A percentile compares a stretch with the other conserved stretches of the same genome.
Evolutionary conservation across 129 eudicot species (phyloP).

Genomic region (carrot (Daucus carota)): DNA sequence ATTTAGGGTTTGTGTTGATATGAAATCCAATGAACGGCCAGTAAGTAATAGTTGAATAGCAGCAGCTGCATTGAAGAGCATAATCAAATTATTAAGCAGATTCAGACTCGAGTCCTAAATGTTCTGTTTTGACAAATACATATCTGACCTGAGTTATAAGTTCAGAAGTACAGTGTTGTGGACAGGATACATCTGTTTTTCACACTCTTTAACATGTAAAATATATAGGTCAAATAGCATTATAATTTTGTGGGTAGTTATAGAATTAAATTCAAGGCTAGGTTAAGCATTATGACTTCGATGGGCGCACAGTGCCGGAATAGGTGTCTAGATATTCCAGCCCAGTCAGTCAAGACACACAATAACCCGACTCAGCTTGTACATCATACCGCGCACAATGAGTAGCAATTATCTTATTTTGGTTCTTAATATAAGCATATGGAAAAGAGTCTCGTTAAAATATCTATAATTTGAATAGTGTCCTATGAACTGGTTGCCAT

Average conservation of each 20-base stretch:
- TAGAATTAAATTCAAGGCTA: background rate
- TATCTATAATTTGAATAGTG: background rate
- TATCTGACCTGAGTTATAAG: background rate
- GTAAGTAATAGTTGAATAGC: background rate
- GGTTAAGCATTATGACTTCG: background rate
- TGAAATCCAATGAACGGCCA: too few relatives aligned
- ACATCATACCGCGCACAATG: background rate
- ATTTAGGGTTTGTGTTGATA: too few relatives aligned
- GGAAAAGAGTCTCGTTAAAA: background rate
- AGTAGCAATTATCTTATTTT: background rate
- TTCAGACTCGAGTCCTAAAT: background rate
- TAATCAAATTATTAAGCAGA: background rate
- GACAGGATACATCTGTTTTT: background rate
- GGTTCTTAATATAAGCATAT: background rate
- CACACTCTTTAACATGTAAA: background rate
- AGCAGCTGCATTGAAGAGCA: conserved; percentile 3
- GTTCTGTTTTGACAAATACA: too few relatives aligned
- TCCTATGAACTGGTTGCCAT: background rate
- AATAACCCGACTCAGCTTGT: background rate
- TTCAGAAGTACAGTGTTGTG: background rate
- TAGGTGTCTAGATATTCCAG: background rate
- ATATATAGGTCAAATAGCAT: background rate
- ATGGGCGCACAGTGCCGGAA: background rate
- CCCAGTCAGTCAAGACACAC: background rate
- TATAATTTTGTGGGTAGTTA: background rate